Base-by-base conservation (phyloP, 768 basidiomycete species). In the Podaxis pistillaris region DNA sequence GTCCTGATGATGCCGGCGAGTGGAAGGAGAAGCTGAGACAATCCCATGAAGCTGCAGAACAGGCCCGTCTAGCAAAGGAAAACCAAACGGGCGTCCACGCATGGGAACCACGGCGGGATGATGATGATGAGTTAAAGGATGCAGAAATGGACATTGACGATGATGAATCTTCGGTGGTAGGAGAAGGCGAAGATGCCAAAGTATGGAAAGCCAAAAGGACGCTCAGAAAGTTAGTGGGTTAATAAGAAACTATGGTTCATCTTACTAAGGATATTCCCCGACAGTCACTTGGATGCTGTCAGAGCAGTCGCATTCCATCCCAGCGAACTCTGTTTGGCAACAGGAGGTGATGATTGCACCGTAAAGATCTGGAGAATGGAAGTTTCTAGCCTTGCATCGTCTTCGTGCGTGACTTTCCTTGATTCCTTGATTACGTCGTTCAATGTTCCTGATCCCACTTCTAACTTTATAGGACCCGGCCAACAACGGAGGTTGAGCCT, bases 331-430 rank as follows among this genome's bases (percentile, higher is more conserved):
- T 89, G 89, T 69, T 77, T 98, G 58, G 95, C 91, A n/a, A 94
- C 91, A 51, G 97, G 90, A 24, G 93, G 95, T 30, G 96, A 98
- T 71, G 97, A 99, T 71, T 92, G 86, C 72, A 95, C 94, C 6
- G 88, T 98, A 59, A 99, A 99, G 74, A 85, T 98, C 57, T 99
- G 97, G 97, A 84, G 93, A 61, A 84, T 94, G 78, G 93, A 96
- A 66, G 83, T 90, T 15, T 78, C 86, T 44, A 81, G 85, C 67
- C 78, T 95, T 63, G 82, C 92, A 33, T 89, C 90, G 47, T 86
- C 87, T 60, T 83, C 83, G 93, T 95, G 77, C 72, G 93, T 86
- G 47, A 57, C 64, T 56, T 60, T 68, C 63, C 51, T 37, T 52
- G 59, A 63, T 37, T 46, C 44, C n/a, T 46, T 46, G 44, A 46